Evolutionary conservation across 2,329 filamentous ascomycete species (phyloP).

Genomic region (Helicocarpus griseus): DNA sequence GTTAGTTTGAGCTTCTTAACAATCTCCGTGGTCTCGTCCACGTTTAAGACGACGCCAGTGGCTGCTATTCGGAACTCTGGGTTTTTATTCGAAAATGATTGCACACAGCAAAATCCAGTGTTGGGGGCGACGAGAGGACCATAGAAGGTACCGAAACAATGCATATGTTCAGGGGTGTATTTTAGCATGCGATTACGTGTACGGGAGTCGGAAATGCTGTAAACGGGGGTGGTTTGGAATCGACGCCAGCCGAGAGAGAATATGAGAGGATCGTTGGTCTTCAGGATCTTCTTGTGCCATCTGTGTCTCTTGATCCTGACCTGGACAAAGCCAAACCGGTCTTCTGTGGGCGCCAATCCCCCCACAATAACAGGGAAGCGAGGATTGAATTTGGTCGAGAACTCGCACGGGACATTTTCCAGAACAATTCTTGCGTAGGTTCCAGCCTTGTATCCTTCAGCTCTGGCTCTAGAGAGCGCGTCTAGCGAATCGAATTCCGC

Average conservation of each 20-base stretch:
- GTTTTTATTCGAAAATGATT: slow-evolving; percentile 73
- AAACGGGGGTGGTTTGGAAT: slow-evolving; percentile 86
- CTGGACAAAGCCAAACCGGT: slow-evolving; percentile 91
- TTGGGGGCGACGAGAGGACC: slow-evolving; percentile 91
- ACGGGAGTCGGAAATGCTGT: slow-evolving; percentile 88
- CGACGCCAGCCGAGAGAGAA: slow-evolving; percentile 94
- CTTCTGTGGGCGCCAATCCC: slow-evolving; percentile 85
- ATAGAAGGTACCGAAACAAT: slow-evolving; percentile 94
- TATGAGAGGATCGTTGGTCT: slow-evolving; percentile 94
- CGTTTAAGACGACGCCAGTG: slow-evolving; percentile 83
- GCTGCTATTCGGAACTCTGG: slow-evolving; percentile 91
- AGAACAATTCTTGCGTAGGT: slow-evolving; percentile 89
- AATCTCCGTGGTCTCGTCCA: slow-evolving; percentile 93
- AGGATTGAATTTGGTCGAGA: slow-evolving; percentile 71
- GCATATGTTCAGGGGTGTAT: slow-evolving; percentile 98
- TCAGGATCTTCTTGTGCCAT: slow-evolving; percentile 99
- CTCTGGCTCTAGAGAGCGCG: slow-evolving; percentile 66
- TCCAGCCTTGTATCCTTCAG: slow-evolving; percentile 85
- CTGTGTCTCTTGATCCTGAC: slow-evolving; percentile 93
- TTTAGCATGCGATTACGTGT: slow-evolving; percentile 96
- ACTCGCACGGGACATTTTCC: slow-evolving; percentile 82
- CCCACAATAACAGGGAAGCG: slow-evolving; percentile 78
- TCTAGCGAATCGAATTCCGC: slow-evolving; percentile 85
- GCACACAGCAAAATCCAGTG: slow-evolving; percentile 89
- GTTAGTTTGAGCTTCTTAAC: slow-evolving; percentile 99